Evolutionary conservation across 2,329 filamentous ascomycete genomes (phyloP), one percentile per base, ranked within the genome.

Genomic region (Penicillium fuscoglaucum): DNA sequence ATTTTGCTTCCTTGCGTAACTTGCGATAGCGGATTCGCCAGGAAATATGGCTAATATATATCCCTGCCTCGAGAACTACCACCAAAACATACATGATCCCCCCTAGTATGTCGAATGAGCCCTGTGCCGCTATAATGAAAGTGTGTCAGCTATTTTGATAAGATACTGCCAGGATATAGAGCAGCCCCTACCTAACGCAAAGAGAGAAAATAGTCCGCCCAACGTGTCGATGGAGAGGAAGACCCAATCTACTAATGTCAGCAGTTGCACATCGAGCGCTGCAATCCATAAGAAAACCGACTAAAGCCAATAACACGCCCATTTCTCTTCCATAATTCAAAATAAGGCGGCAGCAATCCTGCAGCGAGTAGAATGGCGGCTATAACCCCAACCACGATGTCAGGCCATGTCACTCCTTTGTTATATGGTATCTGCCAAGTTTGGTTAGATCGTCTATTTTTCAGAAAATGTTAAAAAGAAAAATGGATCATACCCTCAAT

Each of bases 221-320:
- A 79, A 64, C 57, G 81, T 86, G 65, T 89, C 86, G 64, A 87
- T 83, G 0, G 74, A 72, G 3, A 88, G 70, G 63, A 89, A 89
- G 15, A 84, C 72, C 68, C 81, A 83, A 61, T 80, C 80, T 80
- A 51, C 5, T 24, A 50, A 24, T 41, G 48, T 37, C 26, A 56
- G 52, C 24, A 37, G 69, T 78, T 29, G 13, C 31, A 13, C n/a
- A 15, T 48, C 24, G n/a, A 19, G 26, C 13, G 28, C 15, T 40
- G 24, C 19, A 28, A 37, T 9, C 9, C 31, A 12, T 1, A 31
- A 17, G 9, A 33, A 43, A 50, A 72, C 76, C 58, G 68, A 79
- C 85, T 85, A 55, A 88, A 82, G 0, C 86, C 86, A 31, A 87
- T 78, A 2, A 88, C 85, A 26, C 84, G 78, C 0, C 86, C 86